Percentiles rank a stretch among this genome's conserved stretches.
phyloP scores from a whole-genome alignment of 306 rosid species.

The Malus sylvestris region DNA sequence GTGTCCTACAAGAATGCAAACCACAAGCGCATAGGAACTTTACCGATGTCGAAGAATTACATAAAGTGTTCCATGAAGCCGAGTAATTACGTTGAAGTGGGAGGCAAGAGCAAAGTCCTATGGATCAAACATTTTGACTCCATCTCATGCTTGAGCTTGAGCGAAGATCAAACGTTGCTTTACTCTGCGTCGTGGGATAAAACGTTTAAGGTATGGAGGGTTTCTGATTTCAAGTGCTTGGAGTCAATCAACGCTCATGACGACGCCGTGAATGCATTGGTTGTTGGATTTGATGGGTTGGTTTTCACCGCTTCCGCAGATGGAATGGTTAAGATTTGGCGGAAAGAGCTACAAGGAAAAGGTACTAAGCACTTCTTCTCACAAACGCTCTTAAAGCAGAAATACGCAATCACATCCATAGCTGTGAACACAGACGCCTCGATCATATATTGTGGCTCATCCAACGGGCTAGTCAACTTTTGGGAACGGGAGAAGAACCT shows the following conservation, averaged over 20 bases:
- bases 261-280: slow-evolving; percentile 70
- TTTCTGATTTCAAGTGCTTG: slow-evolving; percentile 61
- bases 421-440: slow-evolving; percentile 35
- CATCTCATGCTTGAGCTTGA: slow-evolving; percentile 59
- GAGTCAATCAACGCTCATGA: slow-evolving; percentile 83
- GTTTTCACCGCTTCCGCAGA: slow-evolving; percentile 87
- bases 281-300: slow-evolving; percentile 44
- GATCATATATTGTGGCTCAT: slow-evolving; percentile 53
- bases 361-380: slow-evolving; percentile 80
- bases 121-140: slow-evolving; percentile 88
- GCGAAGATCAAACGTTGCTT: slow-evolving; percentile 46
- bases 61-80: slow-evolving; percentile 64
- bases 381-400: slow-evolving; percentile 61
- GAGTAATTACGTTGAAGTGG: slow-evolving; percentile 67
- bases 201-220: slow-evolving; percentile 77
- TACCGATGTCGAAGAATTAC: slow-evolving; percentile 59
- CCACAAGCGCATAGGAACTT: slow-evolving; percentile 55
- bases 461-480: slow-evolving; percentile 66
- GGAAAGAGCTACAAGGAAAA: slow-evolving; percentile 73
- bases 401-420: slow-evolving; percentile 70
- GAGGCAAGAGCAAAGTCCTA: slow-evolving; percentile 32
- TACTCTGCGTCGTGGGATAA: slow-evolving; percentile 96
- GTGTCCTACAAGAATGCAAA: slow-evolving; percentile 27
- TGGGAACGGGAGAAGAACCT: slow-evolving; percentile 50
- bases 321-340: slow-evolving; percentile 77